Evolutionary conservation across 257 asterid genomes (phyloP).

Genomic region (Fraxinus excelsior): DNA sequence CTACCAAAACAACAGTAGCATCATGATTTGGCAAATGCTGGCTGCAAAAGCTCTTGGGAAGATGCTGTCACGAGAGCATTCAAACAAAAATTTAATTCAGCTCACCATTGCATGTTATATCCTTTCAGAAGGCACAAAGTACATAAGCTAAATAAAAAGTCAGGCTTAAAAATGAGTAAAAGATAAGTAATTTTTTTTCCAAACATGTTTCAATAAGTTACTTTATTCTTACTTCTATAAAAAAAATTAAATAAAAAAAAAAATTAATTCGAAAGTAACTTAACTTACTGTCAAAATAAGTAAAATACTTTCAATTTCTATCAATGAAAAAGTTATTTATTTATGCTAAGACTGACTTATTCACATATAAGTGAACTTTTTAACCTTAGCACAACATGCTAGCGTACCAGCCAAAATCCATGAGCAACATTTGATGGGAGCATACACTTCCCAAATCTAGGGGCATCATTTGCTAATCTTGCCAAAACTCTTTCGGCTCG

Average conservation of each 20-base stretch:
- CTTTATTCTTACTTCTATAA: neutral
- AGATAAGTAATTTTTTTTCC: neutral
- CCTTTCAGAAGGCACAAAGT: constrained; percentile 8
- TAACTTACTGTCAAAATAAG: neutral
- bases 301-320: neutral
- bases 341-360: neutral
- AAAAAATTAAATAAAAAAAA: no score
- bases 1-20: constrained; percentile 60
- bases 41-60: constrained; percentile 65
- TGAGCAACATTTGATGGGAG: constrained; percentile 88
- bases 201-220: neutral
- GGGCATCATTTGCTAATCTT: constrained; percentile 44
- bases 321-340: neutral
- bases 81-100: constrained; percentile 16
- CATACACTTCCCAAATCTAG: constrained; percentile 75
- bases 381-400: neutral
- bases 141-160: neutral
- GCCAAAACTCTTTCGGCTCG: constrained; percentile 57
- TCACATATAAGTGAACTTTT: neutral
- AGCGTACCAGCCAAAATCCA: constrained; percentile 95
- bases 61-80: constrained; percentile 53
- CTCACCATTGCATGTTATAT: neutral
- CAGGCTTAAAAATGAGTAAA: neutral
- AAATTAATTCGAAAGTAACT: neutral
- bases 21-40: constrained; percentile 62